Evolutionary conservation across 805 yeast species (phyloP).

Genomic region (Saccharomycopsis schoenii): DNA sequence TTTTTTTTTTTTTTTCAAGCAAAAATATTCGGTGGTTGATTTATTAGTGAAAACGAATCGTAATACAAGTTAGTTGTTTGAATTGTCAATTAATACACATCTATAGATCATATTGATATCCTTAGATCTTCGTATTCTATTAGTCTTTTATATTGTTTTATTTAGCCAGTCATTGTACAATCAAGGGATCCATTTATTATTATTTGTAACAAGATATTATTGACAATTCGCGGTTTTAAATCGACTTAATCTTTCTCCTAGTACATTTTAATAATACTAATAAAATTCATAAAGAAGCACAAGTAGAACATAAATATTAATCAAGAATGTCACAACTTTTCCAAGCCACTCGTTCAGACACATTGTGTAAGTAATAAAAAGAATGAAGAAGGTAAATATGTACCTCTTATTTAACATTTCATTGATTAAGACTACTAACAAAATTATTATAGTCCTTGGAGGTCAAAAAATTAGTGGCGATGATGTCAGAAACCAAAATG

Average conservation of each 20-base stretch:
- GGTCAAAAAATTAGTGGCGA: constrained; percentile 96
- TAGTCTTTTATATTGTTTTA: no score
- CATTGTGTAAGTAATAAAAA: constrained; percentile 45
- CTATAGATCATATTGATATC: no score
- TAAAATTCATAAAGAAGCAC: no score
- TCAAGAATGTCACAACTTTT: constrained; percentile 49
- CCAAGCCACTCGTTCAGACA: constrained; percentile 79
- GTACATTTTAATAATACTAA: no score
- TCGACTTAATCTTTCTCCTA: no score
- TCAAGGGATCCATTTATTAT: background rate
- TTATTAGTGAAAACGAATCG: background rate
- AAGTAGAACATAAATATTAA: background rate
- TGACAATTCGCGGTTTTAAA: no score
- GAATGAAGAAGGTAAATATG: no score
- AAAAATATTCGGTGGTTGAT: background rate
- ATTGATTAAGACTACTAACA: constrained; percentile 6
- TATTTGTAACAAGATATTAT: background rate
- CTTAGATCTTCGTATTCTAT: background rate
- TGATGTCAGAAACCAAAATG: constrained; percentile 93
- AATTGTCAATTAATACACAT: no score
- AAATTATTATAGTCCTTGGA: constrained; percentile 48
- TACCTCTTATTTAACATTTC: no score
- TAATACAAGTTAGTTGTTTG: background rate
- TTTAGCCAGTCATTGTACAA: background rate
- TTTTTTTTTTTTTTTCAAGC: background rate